Evolutionary conservation across 2,329 filamentous ascomycete species (phyloP).

Genomic region (Trichoderma atrobrunneum): DNA sequence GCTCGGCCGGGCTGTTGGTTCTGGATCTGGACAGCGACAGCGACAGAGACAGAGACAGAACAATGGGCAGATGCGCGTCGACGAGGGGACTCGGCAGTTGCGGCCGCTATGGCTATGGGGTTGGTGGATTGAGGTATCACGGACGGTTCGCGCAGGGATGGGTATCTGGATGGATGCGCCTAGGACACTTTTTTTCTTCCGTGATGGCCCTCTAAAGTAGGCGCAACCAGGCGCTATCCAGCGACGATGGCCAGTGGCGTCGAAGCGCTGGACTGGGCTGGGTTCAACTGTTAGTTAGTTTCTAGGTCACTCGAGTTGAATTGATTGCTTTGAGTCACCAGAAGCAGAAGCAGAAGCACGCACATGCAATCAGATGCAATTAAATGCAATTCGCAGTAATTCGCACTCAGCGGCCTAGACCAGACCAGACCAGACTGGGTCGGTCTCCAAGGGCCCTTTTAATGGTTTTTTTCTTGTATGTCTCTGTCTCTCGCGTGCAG

Average conservation of each 20-base stretch:
- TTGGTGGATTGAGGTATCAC: slow-evolving; percentile 5
- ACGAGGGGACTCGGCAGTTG: background rate
- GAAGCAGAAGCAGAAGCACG: background rate
- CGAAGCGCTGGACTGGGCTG: background rate
- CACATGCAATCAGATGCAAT: background rate
- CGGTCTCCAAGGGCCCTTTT: background rate
- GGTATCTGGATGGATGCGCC: slow-evolving; percentile 15
- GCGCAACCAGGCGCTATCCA: slow-evolving; percentile 10
- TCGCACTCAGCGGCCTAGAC: background rate
- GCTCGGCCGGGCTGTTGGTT: background rate
- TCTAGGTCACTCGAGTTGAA: background rate
- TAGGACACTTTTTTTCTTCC: slow-evolving; percentile 19
- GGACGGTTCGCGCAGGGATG: slow-evolving; percentile 12
- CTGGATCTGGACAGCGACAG: too few species aligned
- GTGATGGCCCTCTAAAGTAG: slow-evolving; percentile 18
- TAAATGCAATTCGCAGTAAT: background rate
- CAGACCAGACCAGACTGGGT: background rate
- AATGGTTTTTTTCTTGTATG: background rate
- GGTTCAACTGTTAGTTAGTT: background rate
- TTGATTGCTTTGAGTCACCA: slow-evolving; percentile 4
- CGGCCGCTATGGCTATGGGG: background rate
- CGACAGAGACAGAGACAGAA: background rate
- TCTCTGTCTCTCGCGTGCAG: background rate
- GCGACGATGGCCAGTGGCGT: background rate
- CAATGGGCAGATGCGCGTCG: slow-evolving; percentile 17